Base-by-base conservation (phyloP, 164 flowering plant species). In the Piper betle region DNA sequence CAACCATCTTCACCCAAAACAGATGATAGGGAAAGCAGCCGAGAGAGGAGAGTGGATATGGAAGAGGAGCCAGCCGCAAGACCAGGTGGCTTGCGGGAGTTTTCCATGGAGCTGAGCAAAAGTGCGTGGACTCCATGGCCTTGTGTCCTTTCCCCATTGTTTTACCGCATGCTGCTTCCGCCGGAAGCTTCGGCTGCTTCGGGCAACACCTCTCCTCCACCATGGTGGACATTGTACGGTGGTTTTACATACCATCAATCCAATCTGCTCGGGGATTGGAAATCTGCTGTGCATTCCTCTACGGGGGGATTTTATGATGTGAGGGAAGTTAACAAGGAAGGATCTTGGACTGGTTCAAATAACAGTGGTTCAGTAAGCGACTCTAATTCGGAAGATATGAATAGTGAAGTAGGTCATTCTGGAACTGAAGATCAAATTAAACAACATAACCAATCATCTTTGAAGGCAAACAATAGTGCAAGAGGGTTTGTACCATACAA, bases 401-500 rank as follows among this genome's bases (percentile, higher is more conserved):
- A 15, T 6, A 3, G 50, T 43, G 50, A 43, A 2, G 50, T 43
- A 8, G 8, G 2, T 43, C 12, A 43, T 15, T 43, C 8, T 43
- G 12, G 50, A 43, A 43, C 50, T 43, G 50, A 15, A 43, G 50
- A 9, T 9, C 9, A 4, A 41, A 41, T 9, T 41, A n/a, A n/a
- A n/a, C n/a, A n/a, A n/a, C n/a, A 15, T 1, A 43, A 43, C 1
- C 8, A 3, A 16, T 43, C 50, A 43, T 10, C 50, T 43, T 43
- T 43, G 8, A 43, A 6, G 12, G 8, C 50, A 3, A 43, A 15
- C 12, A 43, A 43, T 43, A 15, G 50, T 15, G 12, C 12, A 10
- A 43, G 50, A 15, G 69, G 65, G 6, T 43, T 43, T 43, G 50
- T 43, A 15, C 50, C 91, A 2, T 85, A 85, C 58, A 85, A 80